Conservation (phyloP, 176 grass and related monocot genomes). For the Hordeum marinum region DNA sequence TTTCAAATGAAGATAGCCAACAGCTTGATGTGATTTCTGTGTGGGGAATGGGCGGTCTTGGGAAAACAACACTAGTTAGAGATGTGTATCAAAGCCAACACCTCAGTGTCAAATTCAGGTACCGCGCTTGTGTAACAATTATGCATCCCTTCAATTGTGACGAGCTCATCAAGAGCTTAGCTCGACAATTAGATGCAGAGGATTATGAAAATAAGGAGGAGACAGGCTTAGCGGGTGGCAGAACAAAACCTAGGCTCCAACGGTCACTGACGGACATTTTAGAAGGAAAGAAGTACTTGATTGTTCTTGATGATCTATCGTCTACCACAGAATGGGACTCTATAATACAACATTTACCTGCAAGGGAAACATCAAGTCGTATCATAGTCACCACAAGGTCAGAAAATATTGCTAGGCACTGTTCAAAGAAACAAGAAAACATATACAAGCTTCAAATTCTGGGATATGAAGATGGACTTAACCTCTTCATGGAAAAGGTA, state of each 20-base stretch:
- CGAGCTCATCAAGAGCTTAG: conserved; percentile 1
- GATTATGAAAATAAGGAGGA: conserved; percentile 16
- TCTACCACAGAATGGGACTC: conserved; percentile 1
- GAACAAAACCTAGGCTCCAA: not conserved
- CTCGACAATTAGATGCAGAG: conserved; percentile 7
- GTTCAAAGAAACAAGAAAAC: conserved; percentile 2
- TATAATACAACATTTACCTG: conserved; percentile 8
- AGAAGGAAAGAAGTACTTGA: conserved; percentile 13
- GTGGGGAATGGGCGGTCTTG: conserved; percentile 15
- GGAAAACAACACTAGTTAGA: conserved; percentile 9
- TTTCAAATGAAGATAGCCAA: conserved; percentile 9
- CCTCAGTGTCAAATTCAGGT: not conserved
- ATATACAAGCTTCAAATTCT: conserved; percentile 13
- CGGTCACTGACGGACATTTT: not conserved
- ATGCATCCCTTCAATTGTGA: conserved; percentile 4
- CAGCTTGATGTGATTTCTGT: conserved; percentile 2
- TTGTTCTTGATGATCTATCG: conserved; percentile 10
- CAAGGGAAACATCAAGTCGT: conserved; percentile 1
- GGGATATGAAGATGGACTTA: conserved; percentile 2
- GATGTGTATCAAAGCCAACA: conserved; percentile 4
- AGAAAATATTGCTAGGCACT: conserved; percentile 12
- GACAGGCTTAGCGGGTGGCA: not conserved
- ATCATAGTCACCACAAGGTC: conserved; percentile 15
- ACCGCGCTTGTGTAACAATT: conserved; percentile 10
- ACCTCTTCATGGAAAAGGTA: not conserved